Conservation (phyloP, 495 filamentous ascomycete species). For the Wilcoxina mikolae region DNA sequence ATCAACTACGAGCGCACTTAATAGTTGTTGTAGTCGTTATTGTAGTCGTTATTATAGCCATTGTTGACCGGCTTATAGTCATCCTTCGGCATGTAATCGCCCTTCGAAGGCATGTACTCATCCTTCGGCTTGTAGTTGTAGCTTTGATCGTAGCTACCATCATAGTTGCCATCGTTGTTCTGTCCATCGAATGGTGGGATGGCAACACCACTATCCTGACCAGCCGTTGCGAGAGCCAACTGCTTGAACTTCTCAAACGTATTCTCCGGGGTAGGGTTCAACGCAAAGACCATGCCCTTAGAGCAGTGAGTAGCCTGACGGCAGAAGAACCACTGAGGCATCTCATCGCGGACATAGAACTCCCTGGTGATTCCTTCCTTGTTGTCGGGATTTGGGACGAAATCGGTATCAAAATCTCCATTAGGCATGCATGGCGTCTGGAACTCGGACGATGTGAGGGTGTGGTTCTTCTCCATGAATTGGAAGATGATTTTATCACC, state of each 20-base stretch:
- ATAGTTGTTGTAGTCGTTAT: no score
- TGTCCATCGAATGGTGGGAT: no score
- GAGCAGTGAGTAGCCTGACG: constrained; percentile 37
- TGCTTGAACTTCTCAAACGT: constrained; percentile 5
- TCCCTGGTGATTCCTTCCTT: constrained; percentile 28
- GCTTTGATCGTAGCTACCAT: no score
- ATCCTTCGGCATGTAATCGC: no score
- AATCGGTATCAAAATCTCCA: constrained; percentile 34
- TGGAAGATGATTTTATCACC: constrained; percentile 29
- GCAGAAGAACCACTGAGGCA: constrained; percentile 47
- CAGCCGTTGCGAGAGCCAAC: no score
- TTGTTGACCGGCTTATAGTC: no score
- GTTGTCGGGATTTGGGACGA: constrained; percentile 52
- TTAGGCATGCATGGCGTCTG: constrained; percentile 21
- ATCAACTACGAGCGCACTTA: no score
- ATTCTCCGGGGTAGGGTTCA: constrained; percentile 16
- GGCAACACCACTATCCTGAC: no score
- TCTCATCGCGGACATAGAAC: constrained; percentile 15
- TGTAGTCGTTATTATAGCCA: no score
- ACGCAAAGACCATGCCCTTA: constrained; percentile 46
- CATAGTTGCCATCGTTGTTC: no score
- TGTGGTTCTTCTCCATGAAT: constrained; percentile 28
- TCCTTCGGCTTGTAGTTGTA: no score
- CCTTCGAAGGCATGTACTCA: no score
- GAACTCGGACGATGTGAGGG: constrained; percentile 29